Conservation (phyloP, 2,329 filamentous ascomycete species). For the Saccharata proteae region DNA sequence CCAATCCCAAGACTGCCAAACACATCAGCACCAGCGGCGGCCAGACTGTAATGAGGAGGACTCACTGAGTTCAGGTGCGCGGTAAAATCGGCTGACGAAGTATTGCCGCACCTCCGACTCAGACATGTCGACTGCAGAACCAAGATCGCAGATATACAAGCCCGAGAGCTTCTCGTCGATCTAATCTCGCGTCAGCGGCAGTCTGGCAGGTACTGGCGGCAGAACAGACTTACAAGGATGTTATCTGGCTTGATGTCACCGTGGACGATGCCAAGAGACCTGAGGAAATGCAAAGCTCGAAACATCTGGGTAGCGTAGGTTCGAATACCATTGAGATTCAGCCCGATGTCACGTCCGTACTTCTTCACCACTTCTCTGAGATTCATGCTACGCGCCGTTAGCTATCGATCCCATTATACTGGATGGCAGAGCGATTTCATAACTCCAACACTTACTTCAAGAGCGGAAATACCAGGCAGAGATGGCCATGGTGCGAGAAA, state of each 20-base stretch:
- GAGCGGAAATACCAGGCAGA: slow-evolving; percentile 96
- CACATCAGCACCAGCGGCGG: slow-evolving; percentile 5
- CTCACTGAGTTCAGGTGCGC: slow-evolving; percentile 76
- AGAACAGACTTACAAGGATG: too few relatives aligned
- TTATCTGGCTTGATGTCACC: slow-evolving; percentile 98
- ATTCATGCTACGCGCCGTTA: slow-evolving; percentile 52
- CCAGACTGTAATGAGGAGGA: background rate
- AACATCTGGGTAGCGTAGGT: slow-evolving; percentile 93
- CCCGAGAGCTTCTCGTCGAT: slow-evolving; percentile 72
- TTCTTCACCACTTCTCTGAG: slow-evolving; percentile 89
- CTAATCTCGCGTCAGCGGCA: too few relatives aligned
- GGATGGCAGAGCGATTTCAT: background rate
- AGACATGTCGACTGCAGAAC: slow-evolving; percentile 83
- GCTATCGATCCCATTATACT: background rate
- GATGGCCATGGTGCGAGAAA: slow-evolving; percentile 88
- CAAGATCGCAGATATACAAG: slow-evolving; percentile 91
- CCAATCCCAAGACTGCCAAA: slow-evolving; percentile 24
- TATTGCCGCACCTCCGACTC: slow-evolving; percentile 87
- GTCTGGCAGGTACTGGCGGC: slow-evolving; percentile 10
- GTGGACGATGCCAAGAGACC: slow-evolving; percentile 86
- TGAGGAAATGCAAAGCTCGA: slow-evolving; percentile 72
- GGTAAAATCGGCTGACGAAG: slow-evolving; percentile 92
- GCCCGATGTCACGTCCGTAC: slow-evolving; percentile 85
- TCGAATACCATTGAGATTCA: slow-evolving; percentile 77
- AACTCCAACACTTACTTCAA: slow-evolving; percentile 48